These are phyloP conservation scores for Plasmopara halstedii DNA, from an alignment of 352 stramenopile genomes.

Conservation along the genomic window DNA sequence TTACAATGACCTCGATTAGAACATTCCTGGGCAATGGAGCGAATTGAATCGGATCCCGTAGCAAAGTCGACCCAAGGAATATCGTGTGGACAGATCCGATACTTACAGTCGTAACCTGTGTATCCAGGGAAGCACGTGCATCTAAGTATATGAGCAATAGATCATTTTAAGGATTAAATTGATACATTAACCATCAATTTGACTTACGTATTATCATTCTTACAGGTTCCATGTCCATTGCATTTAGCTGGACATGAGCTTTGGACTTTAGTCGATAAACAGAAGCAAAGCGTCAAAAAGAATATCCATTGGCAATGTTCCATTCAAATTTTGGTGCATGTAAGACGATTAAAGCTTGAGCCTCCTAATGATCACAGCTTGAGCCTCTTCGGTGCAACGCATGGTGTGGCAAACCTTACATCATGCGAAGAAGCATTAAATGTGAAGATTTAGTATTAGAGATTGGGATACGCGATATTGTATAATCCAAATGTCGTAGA, in stretches of 20 bases:
- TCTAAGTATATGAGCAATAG: slow-evolving; percentile 19
- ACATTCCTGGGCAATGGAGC: slow-evolving; percentile 43
- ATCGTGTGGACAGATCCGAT: slow-evolving; percentile 63
- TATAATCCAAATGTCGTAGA: too few relatives aligned
- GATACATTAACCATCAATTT: not conserved
- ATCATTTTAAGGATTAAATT: not conserved
- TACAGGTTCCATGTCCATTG: slow-evolving; percentile 56
- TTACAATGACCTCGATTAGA: slow-evolving; percentile 77
- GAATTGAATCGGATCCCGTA: slow-evolving; percentile 29
- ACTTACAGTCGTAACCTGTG: slow-evolving; percentile 81
- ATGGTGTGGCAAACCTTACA: too few relatives aligned
- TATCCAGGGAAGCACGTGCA: slow-evolving; percentile 84
- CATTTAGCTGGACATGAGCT: slow-evolving; percentile 52
- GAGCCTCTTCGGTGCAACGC: too few relatives aligned
- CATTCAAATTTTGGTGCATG: not conserved
- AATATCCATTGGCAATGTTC: not conserved
- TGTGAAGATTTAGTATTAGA: too few relatives aligned
- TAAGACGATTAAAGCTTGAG: too few relatives aligned
- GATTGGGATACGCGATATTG: too few relatives aligned
- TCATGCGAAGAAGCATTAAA: too few relatives aligned
- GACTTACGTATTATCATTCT: slow-evolving; percentile 43
- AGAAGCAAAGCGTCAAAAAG: slow-evolving; percentile 5
- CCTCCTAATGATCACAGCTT: slow-evolving; percentile 4
- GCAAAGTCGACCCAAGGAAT: slow-evolving; percentile 54
- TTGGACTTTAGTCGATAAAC: not conserved